Evolutionary conservation across 2,329 filamentous ascomycete species (phyloP).

Genomic region (Colletotrichum cordylinicola): DNA sequence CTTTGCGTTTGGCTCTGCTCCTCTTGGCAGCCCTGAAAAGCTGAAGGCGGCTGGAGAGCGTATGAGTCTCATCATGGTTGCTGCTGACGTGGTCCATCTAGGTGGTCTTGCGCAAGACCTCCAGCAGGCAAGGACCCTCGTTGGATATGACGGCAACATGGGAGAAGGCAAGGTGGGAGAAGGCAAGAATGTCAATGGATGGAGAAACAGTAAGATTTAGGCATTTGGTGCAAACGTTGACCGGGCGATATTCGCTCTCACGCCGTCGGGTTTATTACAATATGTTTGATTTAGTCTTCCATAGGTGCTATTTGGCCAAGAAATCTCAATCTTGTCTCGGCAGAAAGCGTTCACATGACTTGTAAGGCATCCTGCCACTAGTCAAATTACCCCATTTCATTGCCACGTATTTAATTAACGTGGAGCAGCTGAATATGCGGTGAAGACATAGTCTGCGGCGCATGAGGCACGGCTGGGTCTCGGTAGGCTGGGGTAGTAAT

Average conservation of each 20-base stretch:
- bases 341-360: background rate
- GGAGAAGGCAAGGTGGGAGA: background rate
- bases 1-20: constrained; percentile 31
- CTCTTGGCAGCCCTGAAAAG: constrained; percentile 27
- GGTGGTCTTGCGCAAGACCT: constrained; percentile 25
- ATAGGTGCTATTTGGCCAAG: background rate
- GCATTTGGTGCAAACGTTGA: background rate
- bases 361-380: background rate
- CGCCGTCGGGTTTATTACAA: background rate
- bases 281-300: background rate
- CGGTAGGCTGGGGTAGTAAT: background rate
- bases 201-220: background rate
- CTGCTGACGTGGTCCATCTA: constrained; percentile 29
- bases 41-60: constrained; percentile 29
- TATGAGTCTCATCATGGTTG: constrained; percentile 28
- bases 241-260: background rate
- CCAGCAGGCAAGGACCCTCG: background rate
- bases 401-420: background rate
- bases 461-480: background rate
- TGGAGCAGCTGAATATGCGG: background rate
- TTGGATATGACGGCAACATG: background rate
- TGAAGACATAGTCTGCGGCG: background rate
- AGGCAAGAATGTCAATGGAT: background rate
- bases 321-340: background rate
- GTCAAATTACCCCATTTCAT: background rate